These are phyloP conservation scores for Fomitopsis pinicola DNA, from an alignment of 1,284 basidiomycete genomes.

Conservation along the genomic window DNA sequence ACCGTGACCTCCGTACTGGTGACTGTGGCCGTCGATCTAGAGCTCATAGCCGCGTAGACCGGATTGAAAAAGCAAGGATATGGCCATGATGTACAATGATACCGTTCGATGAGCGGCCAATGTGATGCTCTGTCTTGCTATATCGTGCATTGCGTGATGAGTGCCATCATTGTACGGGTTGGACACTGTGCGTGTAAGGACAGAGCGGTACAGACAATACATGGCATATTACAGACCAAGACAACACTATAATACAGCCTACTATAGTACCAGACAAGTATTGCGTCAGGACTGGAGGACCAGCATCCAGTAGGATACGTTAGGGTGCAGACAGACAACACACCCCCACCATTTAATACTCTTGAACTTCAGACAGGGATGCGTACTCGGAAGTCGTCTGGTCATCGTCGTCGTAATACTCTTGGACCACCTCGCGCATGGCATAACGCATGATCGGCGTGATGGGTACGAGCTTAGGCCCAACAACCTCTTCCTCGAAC, in stretches of 20 bases:
- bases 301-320: neutral
- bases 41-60: too few relatives aligned
- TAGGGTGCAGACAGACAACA: neutral
- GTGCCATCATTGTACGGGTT: too few relatives aligned
- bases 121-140: too few relatives aligned
- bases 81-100: too few relatives aligned
- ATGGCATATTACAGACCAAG: too few relatives aligned
- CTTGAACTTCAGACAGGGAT: conserved; percentile 64
- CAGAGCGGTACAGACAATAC: too few relatives aligned
- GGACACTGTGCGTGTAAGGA: too few relatives aligned
- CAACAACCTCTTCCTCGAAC: conserved; percentile 54
- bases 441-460: conserved; percentile 78
- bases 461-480: conserved; percentile 67
- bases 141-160: too few relatives aligned
- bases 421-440: conserved; percentile 74
- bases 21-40: too few relatives aligned
- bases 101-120: too few relatives aligned
- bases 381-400: conserved; percentile 71
- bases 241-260: neutral
- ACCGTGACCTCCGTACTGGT: too few relatives aligned
- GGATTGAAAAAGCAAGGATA: too few relatives aligned
- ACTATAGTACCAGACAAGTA: neutral
- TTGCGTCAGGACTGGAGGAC: neutral
- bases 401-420: conserved; percentile 74
- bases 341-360: conserved; percentile 43